Conservation (phyloP, 2,329 filamentous ascomycete genomes). For the Fusarium sp. region DNA sequence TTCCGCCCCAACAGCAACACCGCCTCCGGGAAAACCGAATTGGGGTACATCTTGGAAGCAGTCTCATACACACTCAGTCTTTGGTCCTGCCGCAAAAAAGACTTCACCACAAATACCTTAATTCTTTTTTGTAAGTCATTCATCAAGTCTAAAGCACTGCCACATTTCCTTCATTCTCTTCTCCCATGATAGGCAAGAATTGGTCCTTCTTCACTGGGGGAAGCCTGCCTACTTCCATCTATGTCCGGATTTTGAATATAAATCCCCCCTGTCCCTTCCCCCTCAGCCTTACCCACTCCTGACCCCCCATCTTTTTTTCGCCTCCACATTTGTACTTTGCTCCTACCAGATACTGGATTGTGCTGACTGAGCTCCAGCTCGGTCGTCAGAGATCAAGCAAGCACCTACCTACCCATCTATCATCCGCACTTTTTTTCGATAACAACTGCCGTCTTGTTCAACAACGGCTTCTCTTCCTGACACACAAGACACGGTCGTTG, state of each 20-base stretch:
- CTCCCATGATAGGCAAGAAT: background rate
- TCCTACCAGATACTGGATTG: slow-evolving; percentile 23
- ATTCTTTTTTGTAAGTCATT: background rate
- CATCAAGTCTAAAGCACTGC: background rate
- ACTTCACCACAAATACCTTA: background rate
- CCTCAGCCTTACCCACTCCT: slow-evolving; percentile 34
- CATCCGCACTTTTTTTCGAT: background rate
- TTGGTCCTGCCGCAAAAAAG: background rate
- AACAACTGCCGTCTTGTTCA: slow-evolving; percentile 2
- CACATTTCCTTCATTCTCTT: background rate
- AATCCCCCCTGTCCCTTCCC: background rate
- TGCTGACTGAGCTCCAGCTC: slow-evolving; percentile 13
- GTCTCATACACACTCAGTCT: background rate
- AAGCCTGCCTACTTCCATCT: background rate
- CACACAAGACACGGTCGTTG: background rate
- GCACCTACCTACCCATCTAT: background rate
- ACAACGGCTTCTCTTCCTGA: background rate
- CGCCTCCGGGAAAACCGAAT: background rate
- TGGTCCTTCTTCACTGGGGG: background rate
- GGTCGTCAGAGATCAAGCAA: background rate
- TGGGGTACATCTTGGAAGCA: background rate
- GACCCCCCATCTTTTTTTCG: slow-evolving; percentile 25
- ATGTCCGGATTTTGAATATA: background rate
- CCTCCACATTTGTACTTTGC: slow-evolving; percentile 26
- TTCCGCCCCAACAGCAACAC: background rate